Conservation (phyloP, 148 eudicot genomes). For the Silene uniflora region DNA sequence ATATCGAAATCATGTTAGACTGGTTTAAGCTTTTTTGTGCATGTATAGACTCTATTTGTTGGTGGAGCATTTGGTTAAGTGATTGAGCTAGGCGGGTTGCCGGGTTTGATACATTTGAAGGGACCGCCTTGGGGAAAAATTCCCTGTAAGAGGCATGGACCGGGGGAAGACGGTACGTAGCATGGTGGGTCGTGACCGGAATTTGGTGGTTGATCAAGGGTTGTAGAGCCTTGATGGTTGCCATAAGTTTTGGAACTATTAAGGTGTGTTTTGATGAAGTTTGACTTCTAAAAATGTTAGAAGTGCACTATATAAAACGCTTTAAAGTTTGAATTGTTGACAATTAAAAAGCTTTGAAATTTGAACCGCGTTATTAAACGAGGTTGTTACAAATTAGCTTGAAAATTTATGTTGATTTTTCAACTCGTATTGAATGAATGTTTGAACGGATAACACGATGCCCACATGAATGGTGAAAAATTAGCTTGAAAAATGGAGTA, state of each 20-base stretch:
- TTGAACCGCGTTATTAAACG: not conserved
- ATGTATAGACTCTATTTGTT: conserved; percentile 30
- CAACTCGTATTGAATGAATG: too few relatives aligned
- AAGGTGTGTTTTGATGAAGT: not conserved
- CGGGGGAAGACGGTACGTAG: conserved; percentile 1
- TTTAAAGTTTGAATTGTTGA: not conserved
- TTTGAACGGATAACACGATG: too few relatives aligned
- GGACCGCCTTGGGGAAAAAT: not conserved
- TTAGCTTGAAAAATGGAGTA: too few relatives aligned
- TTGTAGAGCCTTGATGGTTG: conserved; percentile 23
- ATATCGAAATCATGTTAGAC: conserved; percentile 8
- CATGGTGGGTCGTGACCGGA: not conserved
- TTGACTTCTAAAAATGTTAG: not conserved
- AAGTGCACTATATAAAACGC: not conserved
- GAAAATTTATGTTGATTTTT: not conserved
- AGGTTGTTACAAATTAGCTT: not conserved
- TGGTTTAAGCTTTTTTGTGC: conserved; percentile 19
- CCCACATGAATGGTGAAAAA: too few relatives aligned
- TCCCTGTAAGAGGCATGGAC: not conserved
- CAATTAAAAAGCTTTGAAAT: not conserved
- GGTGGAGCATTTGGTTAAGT: conserved; percentile 22
- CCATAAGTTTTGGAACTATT: not conserved
- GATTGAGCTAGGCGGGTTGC: conserved; percentile 35
- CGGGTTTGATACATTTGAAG: conserved; percentile 20
- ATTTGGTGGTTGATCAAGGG: conserved; percentile 19